phyloP scores from a whole-genome alignment of 2,329 filamentous ascomycete genomes.

The Alternaria hordeiaustralica region DNA sequence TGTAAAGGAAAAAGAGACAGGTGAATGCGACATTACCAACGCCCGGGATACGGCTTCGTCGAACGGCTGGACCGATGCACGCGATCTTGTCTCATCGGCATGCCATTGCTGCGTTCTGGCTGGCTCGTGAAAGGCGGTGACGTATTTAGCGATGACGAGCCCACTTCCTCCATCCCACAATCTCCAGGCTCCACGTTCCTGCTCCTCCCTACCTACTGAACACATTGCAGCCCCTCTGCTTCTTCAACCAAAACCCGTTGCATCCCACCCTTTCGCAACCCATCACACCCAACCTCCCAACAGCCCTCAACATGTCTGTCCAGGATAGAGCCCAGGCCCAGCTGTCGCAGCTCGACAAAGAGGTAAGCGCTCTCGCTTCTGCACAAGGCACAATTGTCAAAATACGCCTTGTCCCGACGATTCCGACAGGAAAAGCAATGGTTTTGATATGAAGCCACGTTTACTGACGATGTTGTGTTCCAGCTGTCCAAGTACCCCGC shows the following conservation, averaged over 20 bases:
- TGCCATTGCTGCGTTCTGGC: conserved; percentile 15
- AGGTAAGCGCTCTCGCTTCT: conserved; percentile 63
- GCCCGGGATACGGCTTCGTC: not conserved
- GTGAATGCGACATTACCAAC: not conserved
- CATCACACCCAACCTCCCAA: conserved; percentile 8
- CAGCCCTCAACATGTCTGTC: conserved; percentile 67
- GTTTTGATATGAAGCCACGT: not conserved
- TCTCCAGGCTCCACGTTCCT: conserved; percentile 25
- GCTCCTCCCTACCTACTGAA: conserved; percentile 21
- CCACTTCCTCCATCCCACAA: conserved; percentile 38
- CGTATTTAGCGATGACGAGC: conserved; percentile 47
- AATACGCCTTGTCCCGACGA: conserved; percentile 1
- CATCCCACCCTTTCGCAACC: conserved; percentile 3
- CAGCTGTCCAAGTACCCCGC: conserved; percentile 86
- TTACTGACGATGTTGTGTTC: conserved; percentile 32
- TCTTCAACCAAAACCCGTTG: conserved; percentile 10
- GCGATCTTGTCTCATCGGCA: conserved; percentile 1
- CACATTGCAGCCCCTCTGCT: conserved; percentile 16
- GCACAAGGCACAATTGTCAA: conserved; percentile 12
- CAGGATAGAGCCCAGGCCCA: conserved; percentile 80
- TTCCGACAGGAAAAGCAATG: not conserved
- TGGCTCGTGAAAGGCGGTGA: conserved; percentile 45
- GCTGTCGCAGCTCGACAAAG: conserved; percentile 79
- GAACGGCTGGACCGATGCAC: conserved; percentile 5
- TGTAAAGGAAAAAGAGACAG: not conserved